phyloP scores from a whole-genome alignment of 2,329 filamentous ascomycete species.

The Volutella citrinella region DNA sequence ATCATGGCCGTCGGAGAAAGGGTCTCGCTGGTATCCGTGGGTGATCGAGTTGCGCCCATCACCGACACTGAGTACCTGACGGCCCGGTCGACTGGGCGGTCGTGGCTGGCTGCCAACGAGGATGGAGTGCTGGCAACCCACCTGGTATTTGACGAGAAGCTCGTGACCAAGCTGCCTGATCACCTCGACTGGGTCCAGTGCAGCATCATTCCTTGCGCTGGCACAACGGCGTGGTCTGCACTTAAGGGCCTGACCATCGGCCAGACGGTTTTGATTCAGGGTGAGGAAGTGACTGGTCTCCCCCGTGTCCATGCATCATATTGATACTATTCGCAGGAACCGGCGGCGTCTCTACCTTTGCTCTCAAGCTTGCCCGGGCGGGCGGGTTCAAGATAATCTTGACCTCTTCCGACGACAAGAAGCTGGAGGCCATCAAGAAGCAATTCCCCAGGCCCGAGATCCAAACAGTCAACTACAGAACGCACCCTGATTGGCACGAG shows the following conservation, averaged over 20 bases:
- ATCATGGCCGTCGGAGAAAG: slow-evolving; percentile 35
- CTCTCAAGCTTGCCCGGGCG: slow-evolving; percentile 44
- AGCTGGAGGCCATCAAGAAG: slow-evolving; percentile 42
- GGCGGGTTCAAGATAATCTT: slow-evolving; percentile 49
- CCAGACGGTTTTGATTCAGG: slow-evolving; percentile 42
- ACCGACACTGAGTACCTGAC: slow-evolving; percentile 39
- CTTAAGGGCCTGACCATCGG: slow-evolving; percentile 37
- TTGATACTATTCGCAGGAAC: slow-evolving; percentile 27
- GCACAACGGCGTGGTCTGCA: slow-evolving; percentile 42
- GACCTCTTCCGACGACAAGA: slow-evolving; percentile 49
- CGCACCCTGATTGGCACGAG: slow-evolving; percentile 43
- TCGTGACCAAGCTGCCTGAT: slow-evolving; percentile 32
- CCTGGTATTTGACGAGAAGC: slow-evolving; percentile 38
- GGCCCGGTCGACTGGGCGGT: slow-evolving; percentile 31
- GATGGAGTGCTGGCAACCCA: slow-evolving; percentile 41
- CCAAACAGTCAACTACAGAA: slow-evolving; percentile 48
- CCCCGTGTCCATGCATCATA: fast-evolving
- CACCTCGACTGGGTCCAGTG: slow-evolving; percentile 36
- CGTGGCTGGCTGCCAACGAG: slow-evolving; percentile 42
- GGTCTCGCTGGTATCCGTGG: slow-evolving; percentile 28
- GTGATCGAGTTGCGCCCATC: slow-evolving; percentile 37
- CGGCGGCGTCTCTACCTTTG: slow-evolving; percentile 37
- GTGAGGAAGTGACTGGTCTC: slow-evolving; percentile 16
- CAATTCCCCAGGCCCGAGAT: slow-evolving; percentile 38
- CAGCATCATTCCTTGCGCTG: slow-evolving; percentile 40